A percentile compares a stretch with the other conserved stretches of the same genome.
Conservation (phyloP, 179 eudicot genomes). For the Carnegiea gigantea region DNA sequence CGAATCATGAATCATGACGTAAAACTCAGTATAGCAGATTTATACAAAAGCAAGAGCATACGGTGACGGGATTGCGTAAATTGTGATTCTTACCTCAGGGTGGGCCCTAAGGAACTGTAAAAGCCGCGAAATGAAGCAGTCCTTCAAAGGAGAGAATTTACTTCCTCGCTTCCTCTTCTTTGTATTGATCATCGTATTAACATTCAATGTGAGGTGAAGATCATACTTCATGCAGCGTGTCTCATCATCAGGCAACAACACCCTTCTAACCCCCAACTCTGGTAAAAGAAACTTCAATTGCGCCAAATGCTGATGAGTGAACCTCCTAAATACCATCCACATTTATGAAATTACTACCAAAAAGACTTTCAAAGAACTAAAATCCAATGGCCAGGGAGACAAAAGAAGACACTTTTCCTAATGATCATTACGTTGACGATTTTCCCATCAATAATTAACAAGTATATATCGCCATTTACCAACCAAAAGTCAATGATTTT, state of each 20-base stretch:
- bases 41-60: constrained; percentile 16
- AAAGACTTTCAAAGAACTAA: not conserved
- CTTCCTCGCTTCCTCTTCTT: constrained; percentile 41
- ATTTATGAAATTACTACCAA: constrained; percentile 2
- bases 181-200: constrained; percentile 24
- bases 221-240: constrained; percentile 77
- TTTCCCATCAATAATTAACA: not conserved
- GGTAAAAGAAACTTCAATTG: constrained; percentile 84
- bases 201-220: constrained; percentile 54
- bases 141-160: constrained; percentile 39
- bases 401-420: not conserved
- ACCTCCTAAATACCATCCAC: constrained; percentile 56
- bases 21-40: not conserved
- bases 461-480: not conserved
- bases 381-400: no score
- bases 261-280: constrained; percentile 55
- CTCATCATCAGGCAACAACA: constrained; percentile 55
- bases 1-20: not conserved
- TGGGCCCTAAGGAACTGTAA: constrained; percentile 51
- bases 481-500: no score
- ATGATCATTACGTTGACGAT: not conserved
- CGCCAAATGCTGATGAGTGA: constrained; percentile 69
- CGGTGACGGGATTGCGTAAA: not conserved
- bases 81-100: constrained; percentile 54
- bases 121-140: constrained; percentile 53